A percentile compares a stretch with the other conserved stretches of the same genome.
Conservation (phyloP, 1,284 basidiomycete genomes). For the Lentinus polychrous region DNA sequence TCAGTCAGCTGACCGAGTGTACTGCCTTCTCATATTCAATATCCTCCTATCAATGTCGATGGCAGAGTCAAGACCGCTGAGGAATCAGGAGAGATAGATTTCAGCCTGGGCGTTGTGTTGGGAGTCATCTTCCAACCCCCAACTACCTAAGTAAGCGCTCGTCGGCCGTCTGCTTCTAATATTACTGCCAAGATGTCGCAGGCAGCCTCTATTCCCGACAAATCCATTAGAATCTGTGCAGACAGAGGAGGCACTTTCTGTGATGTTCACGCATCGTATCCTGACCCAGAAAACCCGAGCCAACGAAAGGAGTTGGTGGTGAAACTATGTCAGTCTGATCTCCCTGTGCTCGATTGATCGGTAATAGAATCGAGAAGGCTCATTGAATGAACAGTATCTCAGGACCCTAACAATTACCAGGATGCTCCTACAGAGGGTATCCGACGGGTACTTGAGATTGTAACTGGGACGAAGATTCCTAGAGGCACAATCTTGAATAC, state of each 20-base stretch:
- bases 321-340: constrained; percentile 58
- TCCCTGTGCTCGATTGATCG: background rate
- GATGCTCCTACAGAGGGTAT: constrained; percentile 97
- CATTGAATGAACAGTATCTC: constrained; percentile 55
- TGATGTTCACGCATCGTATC: constrained; percentile 77
- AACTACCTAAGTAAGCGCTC: too few species aligned
- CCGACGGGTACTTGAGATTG: constrained; percentile 79
- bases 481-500: constrained; percentile 67
- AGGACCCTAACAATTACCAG: constrained; percentile 80
- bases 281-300: constrained; percentile 52
- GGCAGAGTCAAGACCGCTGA: too few species aligned
- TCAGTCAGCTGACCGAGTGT: too few species aligned
- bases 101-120: too few species aligned
- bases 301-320: constrained; percentile 72
- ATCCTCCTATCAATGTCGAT: too few species aligned
- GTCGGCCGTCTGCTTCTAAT: too few species aligned
- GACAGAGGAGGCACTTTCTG: constrained; percentile 76
- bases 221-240: constrained; percentile 50
- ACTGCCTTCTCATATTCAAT: too few species aligned
- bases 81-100: too few species aligned
- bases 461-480: constrained; percentile 61
- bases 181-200: background rate
- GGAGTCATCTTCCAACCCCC: too few species aligned
- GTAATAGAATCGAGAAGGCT: background rate
- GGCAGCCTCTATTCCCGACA: constrained; percentile 42